phyloP scores from a whole-genome alignment of 306 rosid genomes.

The Styphnolobium japonicum region DNA sequence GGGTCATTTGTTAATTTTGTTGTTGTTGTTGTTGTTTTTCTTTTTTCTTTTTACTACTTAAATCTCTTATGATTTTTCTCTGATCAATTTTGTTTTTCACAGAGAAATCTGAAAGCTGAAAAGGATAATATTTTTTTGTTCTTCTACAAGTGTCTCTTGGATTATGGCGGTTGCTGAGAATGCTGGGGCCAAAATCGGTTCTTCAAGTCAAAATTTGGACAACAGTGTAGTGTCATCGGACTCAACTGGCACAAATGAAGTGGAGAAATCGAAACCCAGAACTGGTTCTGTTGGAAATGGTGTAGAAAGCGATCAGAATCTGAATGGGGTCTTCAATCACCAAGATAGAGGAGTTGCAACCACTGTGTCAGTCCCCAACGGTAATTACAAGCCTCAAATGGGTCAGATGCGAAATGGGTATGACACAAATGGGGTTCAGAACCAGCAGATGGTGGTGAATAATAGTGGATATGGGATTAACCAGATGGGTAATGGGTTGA shows the following conservation, averaged over 20 bases:
- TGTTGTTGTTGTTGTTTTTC: no score
- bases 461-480: conserved; percentile 51
- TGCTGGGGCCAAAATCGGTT: conserved; percentile 52
- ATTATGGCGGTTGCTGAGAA: conserved; percentile 94
- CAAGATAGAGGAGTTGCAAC: conserved; percentile 45
- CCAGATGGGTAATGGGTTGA: conserved; percentile 43
- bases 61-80: background rate
- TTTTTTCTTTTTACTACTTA: background rate
- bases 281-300: conserved; percentile 39
- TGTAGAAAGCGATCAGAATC: conserved; percentile 50
- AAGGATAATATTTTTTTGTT: conserved; percentile 20
- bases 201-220: conserved; percentile 54
- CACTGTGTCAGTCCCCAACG: conserved; percentile 38
- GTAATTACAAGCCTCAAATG: conserved; percentile 49
- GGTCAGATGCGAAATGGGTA: conserved; percentile 65
- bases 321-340: conserved; percentile 34
- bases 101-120: conserved; percentile 27
- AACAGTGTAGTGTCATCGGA: conserved; percentile 51
- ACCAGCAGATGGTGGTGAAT: conserved; percentile 44
- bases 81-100: conserved; percentile 23
- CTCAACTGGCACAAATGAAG: conserved; percentile 43
- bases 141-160: conserved; percentile 18
- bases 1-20: background rate
- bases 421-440: conserved; percentile 50
- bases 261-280: conserved; percentile 58